phyloP scores from a whole-genome alignment of 805 yeast genomes.

The Hanseniaspora meyeri region DNA sequence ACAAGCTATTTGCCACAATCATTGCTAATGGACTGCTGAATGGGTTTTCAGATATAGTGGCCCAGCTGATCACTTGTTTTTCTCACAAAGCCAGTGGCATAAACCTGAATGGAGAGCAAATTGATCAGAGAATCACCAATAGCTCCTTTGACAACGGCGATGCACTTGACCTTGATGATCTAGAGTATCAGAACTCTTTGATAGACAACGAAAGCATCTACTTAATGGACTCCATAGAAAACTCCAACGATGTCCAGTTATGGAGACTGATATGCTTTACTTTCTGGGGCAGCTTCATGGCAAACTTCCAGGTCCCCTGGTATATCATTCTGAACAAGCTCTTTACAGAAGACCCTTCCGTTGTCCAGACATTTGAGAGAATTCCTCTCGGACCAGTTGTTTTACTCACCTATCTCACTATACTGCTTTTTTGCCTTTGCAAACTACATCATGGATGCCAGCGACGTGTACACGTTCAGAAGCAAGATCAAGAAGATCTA shows the following conservation, averaged over 20 bases:
- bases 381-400: slow-evolving; percentile 78
- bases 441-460: slow-evolving; percentile 66
- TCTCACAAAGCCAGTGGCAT: neutral
- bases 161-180: slow-evolving; percentile 2
- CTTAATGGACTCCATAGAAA: slow-evolving; percentile 18
- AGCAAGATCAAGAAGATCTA: slow-evolving; percentile 56
- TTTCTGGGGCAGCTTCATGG: slow-evolving; percentile 75
- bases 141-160: neutral
- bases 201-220: neutral
- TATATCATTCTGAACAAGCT: slow-evolving; percentile 65
- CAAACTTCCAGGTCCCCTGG: slow-evolving; percentile 83
- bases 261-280: slow-evolving; percentile 66
- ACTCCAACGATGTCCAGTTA: slow-evolving; percentile 40
- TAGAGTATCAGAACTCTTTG: slow-evolving; percentile 7
- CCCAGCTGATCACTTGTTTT: slow-evolving; percentile 1
- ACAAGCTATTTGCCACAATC: slow-evolving; percentile 1
- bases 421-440: slow-evolving; percentile 74
- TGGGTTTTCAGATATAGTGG: slow-evolving; percentile 4
- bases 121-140: neutral
- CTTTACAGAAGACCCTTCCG: slow-evolving; percentile 69
- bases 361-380: slow-evolving; percentile 71
- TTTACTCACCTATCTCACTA: slow-evolving; percentile 78
- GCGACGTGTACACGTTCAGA: slow-evolving; percentile 50
- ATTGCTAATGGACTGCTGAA: slow-evolving; percentile 6
- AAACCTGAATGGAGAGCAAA: neutral